Evolutionary conservation across 1,284 basidiomycete species (phyloP).

Genomic region (Ustilago cynodontis): DNA sequence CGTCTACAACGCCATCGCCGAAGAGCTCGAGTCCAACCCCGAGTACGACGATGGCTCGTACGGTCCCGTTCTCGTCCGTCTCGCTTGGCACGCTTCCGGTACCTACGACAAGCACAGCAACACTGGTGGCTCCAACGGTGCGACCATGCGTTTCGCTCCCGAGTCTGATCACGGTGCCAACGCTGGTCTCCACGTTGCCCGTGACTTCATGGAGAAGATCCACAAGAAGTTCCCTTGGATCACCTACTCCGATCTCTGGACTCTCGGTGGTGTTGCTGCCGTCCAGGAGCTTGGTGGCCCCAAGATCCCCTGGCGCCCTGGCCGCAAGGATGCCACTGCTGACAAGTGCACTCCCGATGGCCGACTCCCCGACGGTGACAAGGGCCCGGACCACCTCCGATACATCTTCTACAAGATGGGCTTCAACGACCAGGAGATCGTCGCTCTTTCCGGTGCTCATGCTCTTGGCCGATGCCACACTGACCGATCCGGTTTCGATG

Average conservation of each 20-base stretch:
- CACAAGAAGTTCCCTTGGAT: conserved; percentile 74
- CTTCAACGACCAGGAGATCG: conserved; percentile 85
- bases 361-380: conserved; percentile 89
- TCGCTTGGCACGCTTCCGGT: conserved; percentile 87
- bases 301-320: conserved; percentile 71
- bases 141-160: conserved; percentile 68
- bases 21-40: conserved; percentile 59
- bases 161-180: conserved; percentile 84
- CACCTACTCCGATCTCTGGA: conserved; percentile 70
- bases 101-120: conserved; percentile 80
- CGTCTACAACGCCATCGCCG: conserved; percentile 68
- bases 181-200: conserved; percentile 84
- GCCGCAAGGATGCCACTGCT: conserved; percentile 69
- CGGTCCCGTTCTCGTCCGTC: conserved; percentile 80
- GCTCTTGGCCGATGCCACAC: conserved; percentile 93
- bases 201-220: conserved; percentile 85
- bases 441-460: conserved; percentile 93
- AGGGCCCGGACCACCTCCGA: conserved; percentile 88
- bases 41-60: conserved; percentile 64
- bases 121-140: conserved; percentile 79
- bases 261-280: conserved; percentile 72
- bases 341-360: conserved; percentile 83
- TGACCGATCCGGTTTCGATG: conserved; percentile 70
- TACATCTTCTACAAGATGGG: conserved; percentile 73
- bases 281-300: conserved; percentile 76